phyloP scores from a whole-genome alignment of 768 basidiomycete genomes.

The Suillus spraguei region DNA sequence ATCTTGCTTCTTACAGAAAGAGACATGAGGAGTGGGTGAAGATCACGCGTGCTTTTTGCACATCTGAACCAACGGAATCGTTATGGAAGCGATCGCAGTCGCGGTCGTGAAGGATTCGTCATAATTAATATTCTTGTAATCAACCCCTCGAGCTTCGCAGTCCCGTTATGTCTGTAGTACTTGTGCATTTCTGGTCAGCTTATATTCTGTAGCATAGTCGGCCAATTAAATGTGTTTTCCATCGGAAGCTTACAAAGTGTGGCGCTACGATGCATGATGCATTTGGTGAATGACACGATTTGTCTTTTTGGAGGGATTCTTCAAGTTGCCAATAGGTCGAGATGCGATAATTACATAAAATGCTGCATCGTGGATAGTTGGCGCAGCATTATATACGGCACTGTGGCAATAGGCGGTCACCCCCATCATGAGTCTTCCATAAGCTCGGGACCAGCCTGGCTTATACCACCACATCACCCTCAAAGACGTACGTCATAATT shows the following conservation, averaged over 20 bases:
- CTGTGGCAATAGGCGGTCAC: too few relatives aligned
- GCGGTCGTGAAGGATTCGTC: not conserved
- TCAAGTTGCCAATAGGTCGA: not conserved
- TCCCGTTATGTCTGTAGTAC: not conserved
- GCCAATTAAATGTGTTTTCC: not conserved
- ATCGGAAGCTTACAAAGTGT: not conserved
- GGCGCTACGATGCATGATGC: not conserved
- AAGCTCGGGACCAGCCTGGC: too few relatives aligned
- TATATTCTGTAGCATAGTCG: not conserved
- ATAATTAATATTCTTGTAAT: not conserved
- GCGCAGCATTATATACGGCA: too few relatives aligned
- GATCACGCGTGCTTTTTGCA: constrained; percentile 20
- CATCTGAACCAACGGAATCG: constrained; percentile 9
- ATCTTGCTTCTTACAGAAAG: constrained; percentile 17
- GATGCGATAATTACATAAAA: too few relatives aligned
- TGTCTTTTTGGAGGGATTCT: not conserved
- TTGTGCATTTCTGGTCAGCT: not conserved
- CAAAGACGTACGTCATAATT: too few relatives aligned
- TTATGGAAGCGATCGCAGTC: not conserved
- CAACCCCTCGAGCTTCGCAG: not conserved
- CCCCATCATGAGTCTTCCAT: too few relatives aligned
- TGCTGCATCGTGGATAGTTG: too few relatives aligned
- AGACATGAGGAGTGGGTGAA: constrained; percentile 25
- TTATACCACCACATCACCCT: too few relatives aligned
- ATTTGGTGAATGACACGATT: too few relatives aligned